Evolutionary conservation across 129 eudicot genomes (phyloP).

Genomic region (Escallonia herrerae): DNA sequence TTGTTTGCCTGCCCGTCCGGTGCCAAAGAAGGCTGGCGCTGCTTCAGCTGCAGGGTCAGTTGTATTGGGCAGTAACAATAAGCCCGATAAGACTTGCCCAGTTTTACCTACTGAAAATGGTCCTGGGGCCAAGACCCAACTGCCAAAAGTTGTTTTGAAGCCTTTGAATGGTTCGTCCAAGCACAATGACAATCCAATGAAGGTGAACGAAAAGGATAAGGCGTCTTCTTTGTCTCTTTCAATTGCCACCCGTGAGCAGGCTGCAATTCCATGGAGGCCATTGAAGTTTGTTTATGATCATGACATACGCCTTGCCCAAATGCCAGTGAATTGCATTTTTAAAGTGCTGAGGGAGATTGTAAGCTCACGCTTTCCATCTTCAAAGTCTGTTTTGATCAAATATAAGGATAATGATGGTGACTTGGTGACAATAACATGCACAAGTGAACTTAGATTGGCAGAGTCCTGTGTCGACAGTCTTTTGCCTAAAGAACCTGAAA

Average conservation of each 20-base stretch:
- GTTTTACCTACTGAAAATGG: conserved; percentile 48
- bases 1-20: conserved; percentile 76
- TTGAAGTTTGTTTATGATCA: conserved; percentile 92
- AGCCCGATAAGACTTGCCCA: conserved; percentile 50
- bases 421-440: conserved; percentile 85
- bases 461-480: conserved; percentile 59
- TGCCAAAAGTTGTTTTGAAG: conserved; percentile 72
- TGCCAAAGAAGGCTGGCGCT: conserved; percentile 51
- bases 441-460: conserved; percentile 75
- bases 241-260: conserved; percentile 21
- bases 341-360: conserved; percentile 72
- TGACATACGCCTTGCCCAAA: conserved; percentile 85
- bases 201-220: conserved; percentile 40
- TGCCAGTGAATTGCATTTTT: conserved; percentile 81
- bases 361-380: conserved; percentile 66
- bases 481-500: conserved; percentile 48
- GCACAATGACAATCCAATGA: conserved; percentile 25
- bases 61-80: conserved; percentile 24
- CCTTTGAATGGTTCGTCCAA: conserved; percentile 50
- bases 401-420: conserved; percentile 85
- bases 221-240: conserved; percentile 1
- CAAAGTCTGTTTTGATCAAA: conserved; percentile 67
- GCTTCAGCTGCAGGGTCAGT: conserved; percentile 25
- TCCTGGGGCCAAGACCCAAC: conserved; percentile 43
- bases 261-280: conserved; percentile 42